Evolutionary conservation across 176 grass and related monocot genomes (phyloP).

Genomic region (Metroxylon sagu): DNA sequence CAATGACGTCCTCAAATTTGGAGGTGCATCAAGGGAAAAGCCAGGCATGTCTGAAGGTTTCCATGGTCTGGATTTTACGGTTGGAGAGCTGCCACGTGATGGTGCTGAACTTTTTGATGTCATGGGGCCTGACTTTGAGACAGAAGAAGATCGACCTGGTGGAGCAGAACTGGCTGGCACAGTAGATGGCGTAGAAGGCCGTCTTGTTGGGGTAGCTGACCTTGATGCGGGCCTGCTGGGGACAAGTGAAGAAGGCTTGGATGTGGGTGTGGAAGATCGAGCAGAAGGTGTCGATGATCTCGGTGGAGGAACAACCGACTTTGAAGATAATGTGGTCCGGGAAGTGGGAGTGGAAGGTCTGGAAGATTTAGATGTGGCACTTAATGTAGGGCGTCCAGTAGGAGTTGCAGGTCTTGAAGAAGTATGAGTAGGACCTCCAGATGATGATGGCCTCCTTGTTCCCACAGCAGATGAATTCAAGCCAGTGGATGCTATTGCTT

Average conservation of each 20-base stretch:
- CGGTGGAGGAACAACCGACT: constrained; percentile 27
- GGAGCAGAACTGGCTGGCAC: constrained; percentile 34
- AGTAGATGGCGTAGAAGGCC: constrained; percentile 27
- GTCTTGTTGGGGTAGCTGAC: constrained; percentile 55
- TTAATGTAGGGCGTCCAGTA: constrained; percentile 43
- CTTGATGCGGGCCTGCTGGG: constrained; percentile 57
- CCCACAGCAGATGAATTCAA: constrained; percentile 42
- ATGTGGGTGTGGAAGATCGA: constrained; percentile 73
- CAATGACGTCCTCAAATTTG: constrained; percentile 75
- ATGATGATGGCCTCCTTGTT: constrained; percentile 60
- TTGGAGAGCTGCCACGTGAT: constrained; percentile 66
- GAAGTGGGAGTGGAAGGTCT: constrained; percentile 78
- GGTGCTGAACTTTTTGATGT: constrained; percentile 39
- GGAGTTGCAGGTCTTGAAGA: constrained; percentile 81
- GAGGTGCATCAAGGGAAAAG: constrained; percentile 66
- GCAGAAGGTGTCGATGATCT: constrained; percentile 65
- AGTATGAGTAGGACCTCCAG: constrained; percentile 52
- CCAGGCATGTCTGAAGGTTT: constrained; percentile 85
- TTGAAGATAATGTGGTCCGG: constrained; percentile 48
- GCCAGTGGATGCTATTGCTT: constrained; percentile 52
- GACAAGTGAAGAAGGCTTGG: constrained; percentile 43
- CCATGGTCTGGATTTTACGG: constrained; percentile 75
- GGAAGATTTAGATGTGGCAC: constrained; percentile 44
- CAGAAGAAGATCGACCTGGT: constrained; percentile 40
- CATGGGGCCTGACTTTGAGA: constrained; percentile 32